Percentiles rank a stretch among this genome's conserved stretches.
phyloP scores from a whole-genome alignment of 176 grass and related monocot species.

The Themeda triandra region DNA sequence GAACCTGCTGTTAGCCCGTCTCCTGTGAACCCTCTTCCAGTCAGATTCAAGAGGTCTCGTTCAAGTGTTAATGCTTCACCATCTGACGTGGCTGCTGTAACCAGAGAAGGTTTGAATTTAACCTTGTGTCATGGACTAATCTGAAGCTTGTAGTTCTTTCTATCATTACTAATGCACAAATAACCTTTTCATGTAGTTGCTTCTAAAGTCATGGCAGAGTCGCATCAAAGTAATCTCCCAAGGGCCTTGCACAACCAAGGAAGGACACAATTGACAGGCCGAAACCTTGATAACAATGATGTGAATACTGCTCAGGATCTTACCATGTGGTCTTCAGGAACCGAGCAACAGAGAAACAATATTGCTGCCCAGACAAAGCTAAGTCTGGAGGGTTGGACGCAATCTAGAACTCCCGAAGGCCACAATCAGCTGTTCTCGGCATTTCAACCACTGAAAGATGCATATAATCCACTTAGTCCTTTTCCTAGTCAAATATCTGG shows the following conservation, averaged over 20 bases:
- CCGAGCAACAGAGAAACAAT: slow-evolving; percentile 40
- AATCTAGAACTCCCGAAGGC: slow-evolving; percentile 27
- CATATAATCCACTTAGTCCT: slow-evolving; percentile 13
- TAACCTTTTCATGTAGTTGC: slow-evolving; percentile 37
- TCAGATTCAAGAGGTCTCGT: slow-evolving; percentile 68
- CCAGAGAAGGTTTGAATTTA: slow-evolving; percentile 65
- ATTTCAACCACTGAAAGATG: slow-evolving; percentile 40
- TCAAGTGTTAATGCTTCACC: slow-evolving; percentile 36
- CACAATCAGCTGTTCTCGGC: slow-evolving; percentile 36
- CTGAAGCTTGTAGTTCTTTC: not conserved
- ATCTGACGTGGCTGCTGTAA: slow-evolving; percentile 44
- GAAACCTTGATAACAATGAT: slow-evolving; percentile 13
- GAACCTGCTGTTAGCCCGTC: slow-evolving; percentile 54
- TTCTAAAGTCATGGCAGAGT: slow-evolving; percentile 48
- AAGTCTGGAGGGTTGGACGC: slow-evolving; percentile 16
- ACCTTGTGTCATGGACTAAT: not conserved
- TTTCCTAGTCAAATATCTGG: slow-evolving; percentile 39
- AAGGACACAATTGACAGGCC: slow-evolving; percentile 41
- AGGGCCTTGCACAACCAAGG: slow-evolving; percentile 67
- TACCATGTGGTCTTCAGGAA: slow-evolving; percentile 38
- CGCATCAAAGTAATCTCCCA: slow-evolving; percentile 36
- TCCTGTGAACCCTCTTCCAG: slow-evolving; percentile 48
- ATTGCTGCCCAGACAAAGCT: slow-evolving; percentile 16
- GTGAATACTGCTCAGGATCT: slow-evolving; percentile 41
- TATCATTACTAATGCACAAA: slow-evolving; percentile 12